Evolutionary conservation across 345 rosid genomes (phyloP).

Genomic region (Orychophragmus violaceus): DNA sequence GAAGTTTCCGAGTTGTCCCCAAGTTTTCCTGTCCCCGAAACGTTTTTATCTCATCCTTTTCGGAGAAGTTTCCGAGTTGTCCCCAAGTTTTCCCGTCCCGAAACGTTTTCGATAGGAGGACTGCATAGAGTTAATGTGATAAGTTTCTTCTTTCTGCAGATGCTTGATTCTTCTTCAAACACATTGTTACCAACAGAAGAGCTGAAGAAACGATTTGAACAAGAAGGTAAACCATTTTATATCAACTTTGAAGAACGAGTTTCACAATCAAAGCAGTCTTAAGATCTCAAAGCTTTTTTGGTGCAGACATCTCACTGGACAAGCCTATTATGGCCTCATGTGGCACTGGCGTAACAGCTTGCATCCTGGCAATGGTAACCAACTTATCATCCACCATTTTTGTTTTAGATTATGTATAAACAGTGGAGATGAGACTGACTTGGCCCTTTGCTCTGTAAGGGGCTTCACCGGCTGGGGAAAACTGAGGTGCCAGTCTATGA

Average conservation of each 20-base stretch:
- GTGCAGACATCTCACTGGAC: slow-evolving; percentile 75
- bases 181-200: slow-evolving; percentile 70
- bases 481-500: slow-evolving; percentile 78
- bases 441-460: slow-evolving; percentile 37
- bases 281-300: not conserved
- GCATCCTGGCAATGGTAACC: slow-evolving; percentile 81
- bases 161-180: slow-evolving; percentile 82
- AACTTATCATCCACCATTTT: not conserved
- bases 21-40: too few species aligned
- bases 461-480: slow-evolving; percentile 85
- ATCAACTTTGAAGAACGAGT: not conserved
- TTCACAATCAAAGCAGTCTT: not conserved
- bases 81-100: too few species aligned
- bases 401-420: not conserved
- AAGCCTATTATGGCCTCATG: slow-evolving; percentile 73
- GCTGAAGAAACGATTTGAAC: slow-evolving; percentile 73
- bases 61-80: too few species aligned
- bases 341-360: slow-evolving; percentile 95
- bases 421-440: not conserved
- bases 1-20: too few species aligned
- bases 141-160: slow-evolving; percentile 40
- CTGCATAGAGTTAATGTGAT: not conserved
- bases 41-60: too few species aligned
- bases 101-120: too few species aligned
- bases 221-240: slow-evolving; percentile 53